Evolutionary conservation across 768 basidiomycete species (phyloP), one percentile per base, ranked within the genome.

Genomic region (Lentinula lateritia): DNA sequence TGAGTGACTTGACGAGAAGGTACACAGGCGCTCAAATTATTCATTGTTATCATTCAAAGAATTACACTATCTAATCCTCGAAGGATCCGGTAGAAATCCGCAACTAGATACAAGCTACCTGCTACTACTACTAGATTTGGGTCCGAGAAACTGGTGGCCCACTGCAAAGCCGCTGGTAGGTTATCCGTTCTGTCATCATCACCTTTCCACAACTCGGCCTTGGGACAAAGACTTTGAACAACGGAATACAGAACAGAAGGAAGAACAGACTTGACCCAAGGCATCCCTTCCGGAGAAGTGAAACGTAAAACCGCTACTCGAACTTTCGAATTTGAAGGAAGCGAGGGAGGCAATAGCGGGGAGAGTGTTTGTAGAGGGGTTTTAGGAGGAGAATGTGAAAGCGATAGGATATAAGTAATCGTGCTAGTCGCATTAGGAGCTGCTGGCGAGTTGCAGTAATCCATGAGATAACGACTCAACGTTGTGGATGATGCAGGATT

Each of bases 91-190:
- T 96, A 97, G 60, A 95, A 86, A 75, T 98, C 96, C 9, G 94
- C 93, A 1, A 94, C 92, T 42, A 98, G 82, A 74, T 99, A 99
- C 67, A 98, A 71, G 74, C 97, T 98, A 42, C 96, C 97, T 23
- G 93, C 89, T 1, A 96, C 69, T 10, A 97, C 81, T 0, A 90
- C 81, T 57, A 93, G 67, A n/a, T 75, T 72, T 32, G 76, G 69
- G 6, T 57, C 65, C 8, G 68, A 71, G 12, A 65, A 70, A n/a
- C 73, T 66, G n/a, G 89, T 74, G 39, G 86, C 86, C 71, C 79
- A 81, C 64, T 69, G 68, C 66, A 76, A 80, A 36, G 73, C 82
- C 56, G 63, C 66, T 52, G 56, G 67, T 66, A 74, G 62, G 18
- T 68, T 66, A 34, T 69, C 66, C 41, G 69, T 66, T 55, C 71